These are phyloP conservation scores for Epichloe brachyelytri DNA, from an alignment of 2,329 filamentous ascomycete species.

Conservation along the genomic window DNA sequence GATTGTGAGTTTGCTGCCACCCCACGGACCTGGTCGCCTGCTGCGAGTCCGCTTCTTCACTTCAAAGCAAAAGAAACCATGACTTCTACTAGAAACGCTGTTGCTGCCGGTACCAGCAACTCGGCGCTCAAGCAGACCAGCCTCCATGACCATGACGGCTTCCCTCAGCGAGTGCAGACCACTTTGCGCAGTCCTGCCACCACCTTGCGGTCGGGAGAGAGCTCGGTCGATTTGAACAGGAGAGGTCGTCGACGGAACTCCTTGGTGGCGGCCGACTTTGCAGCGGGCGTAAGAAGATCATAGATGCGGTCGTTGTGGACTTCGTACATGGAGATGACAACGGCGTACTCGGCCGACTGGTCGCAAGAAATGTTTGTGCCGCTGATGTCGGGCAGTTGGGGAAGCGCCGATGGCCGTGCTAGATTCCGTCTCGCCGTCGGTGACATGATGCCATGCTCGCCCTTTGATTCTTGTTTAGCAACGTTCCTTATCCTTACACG, in stretches of 20 bases:
- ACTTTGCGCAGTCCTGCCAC: slow-evolving; percentile 87
- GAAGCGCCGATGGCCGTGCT: slow-evolving; percentile 56
- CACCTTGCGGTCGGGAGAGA: slow-evolving; percentile 81
- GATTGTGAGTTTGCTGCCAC: slow-evolving; percentile 67
- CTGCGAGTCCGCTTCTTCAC: slow-evolving; percentile 62
- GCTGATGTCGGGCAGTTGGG: slow-evolving; percentile 62
- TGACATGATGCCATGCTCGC: slow-evolving; percentile 31
- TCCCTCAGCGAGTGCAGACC: slow-evolving; percentile 73
- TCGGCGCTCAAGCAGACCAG: slow-evolving; percentile 72
- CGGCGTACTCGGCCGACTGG: slow-evolving; percentile 64
- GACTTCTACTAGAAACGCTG: slow-evolving; percentile 79
- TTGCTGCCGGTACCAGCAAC: slow-evolving; percentile 90
- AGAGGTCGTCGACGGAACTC: slow-evolving; percentile 65
- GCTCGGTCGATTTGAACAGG: slow-evolving; percentile 84
- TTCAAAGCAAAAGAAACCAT: slow-evolving; percentile 93
- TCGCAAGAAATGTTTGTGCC: slow-evolving; percentile 47
- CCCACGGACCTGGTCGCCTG: slow-evolving; percentile 47
- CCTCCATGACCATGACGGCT: slow-evolving; percentile 79
- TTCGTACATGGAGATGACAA: slow-evolving; percentile 95
- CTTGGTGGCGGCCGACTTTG: slow-evolving; percentile 48
- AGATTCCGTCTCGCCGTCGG: slow-evolving; percentile 49
- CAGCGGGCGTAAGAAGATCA: slow-evolving; percentile 63
- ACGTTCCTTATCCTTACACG: slow-evolving; percentile 33
- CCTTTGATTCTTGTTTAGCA: slow-evolving; percentile 37
- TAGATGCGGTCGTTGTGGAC: slow-evolving; percentile 98